phyloP scores from a whole-genome alignment of 2,329 filamentous ascomycete genomes.

The Fusarium sp. region DNA sequence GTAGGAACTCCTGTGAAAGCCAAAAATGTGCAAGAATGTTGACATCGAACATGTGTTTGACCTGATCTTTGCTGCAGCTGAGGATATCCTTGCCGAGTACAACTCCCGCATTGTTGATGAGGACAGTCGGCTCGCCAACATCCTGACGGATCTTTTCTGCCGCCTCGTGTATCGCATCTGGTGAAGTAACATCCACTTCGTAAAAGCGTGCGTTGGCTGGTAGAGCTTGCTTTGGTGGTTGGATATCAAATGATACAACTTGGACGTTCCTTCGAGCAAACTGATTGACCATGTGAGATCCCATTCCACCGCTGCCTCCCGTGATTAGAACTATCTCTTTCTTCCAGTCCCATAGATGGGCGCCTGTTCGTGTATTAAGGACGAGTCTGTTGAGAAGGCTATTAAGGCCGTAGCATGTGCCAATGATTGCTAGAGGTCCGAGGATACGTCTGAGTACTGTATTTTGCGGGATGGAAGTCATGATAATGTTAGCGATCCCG shows the following conservation, averaged over 20 bases:
- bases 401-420: neutral
- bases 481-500: neutral
- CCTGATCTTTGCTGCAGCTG: neutral
- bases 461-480: neutral
- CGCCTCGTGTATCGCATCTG: conserved; percentile 2
- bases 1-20: conserved; percentile 71
- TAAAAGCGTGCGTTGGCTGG: conserved; percentile 9
- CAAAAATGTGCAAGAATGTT: conserved; percentile 74
- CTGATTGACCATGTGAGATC: conserved; percentile 46
- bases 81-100: conserved; percentile 1
- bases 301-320: conserved; percentile 48
- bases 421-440: neutral
- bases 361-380: neutral
- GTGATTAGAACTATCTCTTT: conserved; percentile 21
- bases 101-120: conserved; percentile 32
- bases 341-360: conserved; percentile 8
- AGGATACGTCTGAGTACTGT: neutral
- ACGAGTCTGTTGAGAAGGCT: neutral
- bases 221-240: neutral
- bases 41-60: conserved; percentile 60
- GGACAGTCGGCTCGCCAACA: conserved; percentile 25
- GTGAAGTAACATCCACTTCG: conserved; percentile 18
- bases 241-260: conserved; percentile 16
- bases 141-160: conserved; percentile 13
- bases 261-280: conserved; percentile 7